phyloP scores from a whole-genome alignment of 495 filamentous ascomycete genomes.

The Penicillium canescens region DNA sequence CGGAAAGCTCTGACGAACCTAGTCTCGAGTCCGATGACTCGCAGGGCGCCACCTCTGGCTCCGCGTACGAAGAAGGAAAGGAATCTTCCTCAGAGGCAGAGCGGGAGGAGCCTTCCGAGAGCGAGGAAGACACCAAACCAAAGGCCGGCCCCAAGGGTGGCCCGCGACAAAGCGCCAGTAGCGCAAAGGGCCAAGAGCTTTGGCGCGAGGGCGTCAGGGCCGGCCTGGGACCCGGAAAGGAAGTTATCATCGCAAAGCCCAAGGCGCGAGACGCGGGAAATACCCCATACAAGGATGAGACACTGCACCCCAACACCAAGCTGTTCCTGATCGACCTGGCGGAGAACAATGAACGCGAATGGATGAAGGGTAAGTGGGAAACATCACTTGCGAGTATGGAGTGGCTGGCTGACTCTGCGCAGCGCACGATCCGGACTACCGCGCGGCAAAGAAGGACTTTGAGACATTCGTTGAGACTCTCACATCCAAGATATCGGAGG shows the following conservation, averaged over 20 bases:
- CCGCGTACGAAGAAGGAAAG: conserved; percentile 27
- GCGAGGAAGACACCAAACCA: conserved; percentile 23
- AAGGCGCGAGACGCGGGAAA: conserved; percentile 67
- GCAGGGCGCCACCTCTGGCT: conserved; percentile 23
- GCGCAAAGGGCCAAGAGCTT: conserved; percentile 48
- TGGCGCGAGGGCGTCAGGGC: conserved; percentile 59
- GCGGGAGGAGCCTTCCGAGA: conserved; percentile 17
- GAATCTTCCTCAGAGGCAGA: conserved; percentile 20
- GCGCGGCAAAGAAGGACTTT: conserved; percentile 75
- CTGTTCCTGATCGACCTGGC: conserved; percentile 74
- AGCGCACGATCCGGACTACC: conserved; percentile 77
- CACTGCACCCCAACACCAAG: conserved; percentile 78
- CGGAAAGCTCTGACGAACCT: conserved; percentile 31
- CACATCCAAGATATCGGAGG: conserved; percentile 65
- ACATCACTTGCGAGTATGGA: conserved; percentile 1
- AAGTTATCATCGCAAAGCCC: conserved; percentile 68
- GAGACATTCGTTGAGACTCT: conserved; percentile 70
- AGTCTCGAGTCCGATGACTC: conserved; percentile 25
- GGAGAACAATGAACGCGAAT: conserved; percentile 75
- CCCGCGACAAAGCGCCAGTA: conserved; percentile 2
- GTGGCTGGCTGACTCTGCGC: conserved; percentile 11
- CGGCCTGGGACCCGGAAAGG: conserved; percentile 59
- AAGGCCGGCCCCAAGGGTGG: conserved; percentile 19
- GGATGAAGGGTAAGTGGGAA: conserved; percentile 68
- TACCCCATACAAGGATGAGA: conserved; percentile 65